Conservation (phyloP, 768 basidiomycete species). For the Russula sp. region DNA sequence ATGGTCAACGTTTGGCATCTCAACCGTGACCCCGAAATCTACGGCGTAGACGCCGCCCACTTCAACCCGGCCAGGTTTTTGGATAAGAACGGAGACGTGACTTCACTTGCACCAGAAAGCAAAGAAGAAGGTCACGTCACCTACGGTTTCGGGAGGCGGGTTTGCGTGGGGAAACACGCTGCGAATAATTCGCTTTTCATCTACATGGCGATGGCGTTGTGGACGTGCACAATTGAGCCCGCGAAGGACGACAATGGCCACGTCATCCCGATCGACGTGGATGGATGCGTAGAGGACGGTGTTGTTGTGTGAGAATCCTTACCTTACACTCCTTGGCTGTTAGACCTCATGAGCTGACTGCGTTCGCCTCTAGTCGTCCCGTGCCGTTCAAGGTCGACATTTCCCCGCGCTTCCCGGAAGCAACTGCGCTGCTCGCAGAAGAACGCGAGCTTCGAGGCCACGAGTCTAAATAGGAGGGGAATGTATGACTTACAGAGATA, state of each 20-base stretch:
- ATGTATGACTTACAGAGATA: too few species aligned
- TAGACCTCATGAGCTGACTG: neutral
- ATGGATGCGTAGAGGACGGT: slow-evolving; percentile 15
- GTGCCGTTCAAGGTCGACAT: slow-evolving; percentile 11
- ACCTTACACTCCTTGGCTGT: neutral
- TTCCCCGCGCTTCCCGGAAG: slow-evolving; percentile 18
- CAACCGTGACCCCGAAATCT: slow-evolving; percentile 15
- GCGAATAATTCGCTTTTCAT: slow-evolving; percentile 16
- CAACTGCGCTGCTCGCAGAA: neutral
- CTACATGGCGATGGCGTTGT: slow-evolving; percentile 8
- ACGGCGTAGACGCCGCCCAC: slow-evolving; percentile 4
- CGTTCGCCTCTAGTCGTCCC: slow-evolving; percentile 6
- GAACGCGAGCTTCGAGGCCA: slow-evolving; percentile 3
- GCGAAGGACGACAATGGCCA: slow-evolving; percentile 8
- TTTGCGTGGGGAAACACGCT: slow-evolving; percentile 15
- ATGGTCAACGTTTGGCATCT: slow-evolving; percentile 10
- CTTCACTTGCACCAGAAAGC: slow-evolving; percentile 2
- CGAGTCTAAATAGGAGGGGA: neutral
- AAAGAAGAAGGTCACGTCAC: slow-evolving; percentile 16
- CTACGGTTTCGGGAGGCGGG: slow-evolving; percentile 11
- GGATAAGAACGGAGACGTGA: neutral
- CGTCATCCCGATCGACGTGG: slow-evolving; percentile 6
- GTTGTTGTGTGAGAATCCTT: slow-evolving; percentile 14
- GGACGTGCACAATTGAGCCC: neutral
- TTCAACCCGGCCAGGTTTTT: slow-evolving; percentile 10